phyloP scores from a whole-genome alignment of 148 eudicot species.

The Camellia japonica region DNA sequence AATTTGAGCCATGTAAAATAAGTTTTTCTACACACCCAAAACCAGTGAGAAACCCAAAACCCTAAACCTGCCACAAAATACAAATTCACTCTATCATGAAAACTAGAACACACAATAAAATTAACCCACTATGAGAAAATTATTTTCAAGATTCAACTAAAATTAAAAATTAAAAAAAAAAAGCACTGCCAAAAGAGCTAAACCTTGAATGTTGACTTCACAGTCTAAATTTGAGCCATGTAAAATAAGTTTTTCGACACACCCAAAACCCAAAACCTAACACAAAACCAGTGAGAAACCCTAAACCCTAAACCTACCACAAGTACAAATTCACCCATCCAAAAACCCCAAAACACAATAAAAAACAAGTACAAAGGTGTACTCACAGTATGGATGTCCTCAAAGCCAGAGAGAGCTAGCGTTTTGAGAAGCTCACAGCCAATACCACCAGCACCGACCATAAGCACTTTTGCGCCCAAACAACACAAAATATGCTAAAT shows the following conservation, averaged over 20 bases:
- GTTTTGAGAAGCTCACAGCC: conserved; percentile 98
- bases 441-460: conserved; percentile 99
- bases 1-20: too few relatives aligned
- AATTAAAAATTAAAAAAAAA: too few relatives aligned
- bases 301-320: neutral
- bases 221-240: neutral
- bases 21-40: too few relatives aligned
- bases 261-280: neutral
- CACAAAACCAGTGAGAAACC: conserved; percentile 13
- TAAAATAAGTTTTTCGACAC: neutral
- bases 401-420: conserved; percentile 88
- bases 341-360: neutral
- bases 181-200: neutral
- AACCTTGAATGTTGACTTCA: neutral
- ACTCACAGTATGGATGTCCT: conserved; percentile 81
- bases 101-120: too few relatives aligned
- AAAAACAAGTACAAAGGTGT: neutral
- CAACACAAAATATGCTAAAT: neutral
- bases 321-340: neutral
- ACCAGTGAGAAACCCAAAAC: neutral
- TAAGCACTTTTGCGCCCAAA: conserved; percentile 79
- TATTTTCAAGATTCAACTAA: too few relatives aligned
- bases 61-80: neutral
- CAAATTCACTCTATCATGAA: too few relatives aligned
- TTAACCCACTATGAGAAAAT: too few relatives aligned